Evolutionary conservation across 2,329 filamentous ascomycete species (phyloP).

Genomic region (Dothideomycetes sp.): DNA sequence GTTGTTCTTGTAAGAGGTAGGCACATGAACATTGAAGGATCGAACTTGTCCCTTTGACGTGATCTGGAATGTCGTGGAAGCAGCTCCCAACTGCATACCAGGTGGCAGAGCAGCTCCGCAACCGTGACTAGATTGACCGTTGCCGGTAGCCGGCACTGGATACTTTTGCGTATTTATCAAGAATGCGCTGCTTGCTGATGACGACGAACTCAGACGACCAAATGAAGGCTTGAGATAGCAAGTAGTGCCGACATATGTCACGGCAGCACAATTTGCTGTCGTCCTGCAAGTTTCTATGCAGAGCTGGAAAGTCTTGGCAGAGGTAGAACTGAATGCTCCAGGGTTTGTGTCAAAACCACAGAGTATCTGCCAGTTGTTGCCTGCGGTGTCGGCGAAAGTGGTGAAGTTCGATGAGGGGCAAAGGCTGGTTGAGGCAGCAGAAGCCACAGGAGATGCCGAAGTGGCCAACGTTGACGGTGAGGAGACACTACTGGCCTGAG

Average conservation of each 20-base stretch:
- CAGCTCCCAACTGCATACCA: slow-evolving; percentile 17
- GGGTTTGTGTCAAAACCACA: slow-evolving; percentile 10
- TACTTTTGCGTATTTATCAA: slow-evolving; percentile 7
- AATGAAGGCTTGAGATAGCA: slow-evolving; percentile 14
- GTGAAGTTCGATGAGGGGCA: slow-evolving; percentile 2
- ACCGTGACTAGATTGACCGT: slow-evolving; percentile 18
- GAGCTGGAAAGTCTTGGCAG: background rate
- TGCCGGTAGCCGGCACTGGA: slow-evolving; percentile 7
- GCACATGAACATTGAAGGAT: slow-evolving; percentile 31
- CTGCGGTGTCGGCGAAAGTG: background rate
- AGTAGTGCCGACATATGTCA: slow-evolving; percentile 9
- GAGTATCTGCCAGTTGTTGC: slow-evolving; percentile 3
- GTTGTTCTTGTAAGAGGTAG: slow-evolving; percentile 30
- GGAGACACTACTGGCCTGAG: slow-evolving; percentile 17
- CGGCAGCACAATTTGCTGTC: slow-evolving; percentile 4
- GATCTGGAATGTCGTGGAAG: slow-evolving; percentile 16
- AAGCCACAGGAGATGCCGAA: background rate
- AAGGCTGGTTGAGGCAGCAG: too few relatives aligned
- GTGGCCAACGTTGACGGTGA: slow-evolving; percentile 13
- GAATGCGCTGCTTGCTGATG: slow-evolving; percentile 1
- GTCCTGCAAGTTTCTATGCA: slow-evolving; percentile 13
- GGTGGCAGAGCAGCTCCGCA: slow-evolving; percentile 19
- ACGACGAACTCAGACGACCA: background rate
- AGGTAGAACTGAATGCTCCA: background rate
- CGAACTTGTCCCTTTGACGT: slow-evolving; percentile 23